A percentile compares a stretch with the other conserved stretches of the same genome.
Evolutionary conservation across 192 early-diverging fungal genomes (phyloP).

Genomic region (Umbelopsis sp.): DNA sequence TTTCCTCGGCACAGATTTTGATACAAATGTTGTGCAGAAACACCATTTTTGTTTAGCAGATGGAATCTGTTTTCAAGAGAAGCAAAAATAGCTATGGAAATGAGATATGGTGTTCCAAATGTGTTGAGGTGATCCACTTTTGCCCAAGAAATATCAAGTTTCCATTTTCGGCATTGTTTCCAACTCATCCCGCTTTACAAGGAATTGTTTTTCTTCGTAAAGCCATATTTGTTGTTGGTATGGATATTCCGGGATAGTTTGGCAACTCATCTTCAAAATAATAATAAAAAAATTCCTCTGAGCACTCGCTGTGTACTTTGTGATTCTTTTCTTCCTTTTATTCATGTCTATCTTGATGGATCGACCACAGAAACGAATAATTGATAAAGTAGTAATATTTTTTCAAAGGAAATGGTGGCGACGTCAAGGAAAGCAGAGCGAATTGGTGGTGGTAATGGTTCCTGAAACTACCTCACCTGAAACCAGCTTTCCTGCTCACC

Average conservation of each 20-base stretch:
- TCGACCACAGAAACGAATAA: conserved; percentile 5
- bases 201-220: neutral
- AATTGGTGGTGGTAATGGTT: neutral
- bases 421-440: neutral
- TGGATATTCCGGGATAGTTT: neutral
- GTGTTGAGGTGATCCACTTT: no score
- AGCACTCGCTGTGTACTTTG: neutral
- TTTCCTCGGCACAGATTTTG: neutral
- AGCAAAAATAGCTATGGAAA: no score
- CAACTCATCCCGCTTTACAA: neutral
- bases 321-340: neutral
- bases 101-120: no score
- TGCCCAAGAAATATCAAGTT: neutral
- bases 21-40: neutral
- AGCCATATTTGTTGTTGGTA: conserved; percentile 5
- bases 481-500: no score
- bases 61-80: no score
- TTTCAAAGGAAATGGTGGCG: conserved; percentile 10
- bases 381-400: neutral
- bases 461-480: no score
- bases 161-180: conserved; percentile 15
- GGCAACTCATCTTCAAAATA: neutral
- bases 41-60: no score
- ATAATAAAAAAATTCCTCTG: neutral
- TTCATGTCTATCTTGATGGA: neutral